Conservation (phyloP, 2,329 filamentous ascomycete species). For the Myriosclerotinia scirpicola region DNA sequence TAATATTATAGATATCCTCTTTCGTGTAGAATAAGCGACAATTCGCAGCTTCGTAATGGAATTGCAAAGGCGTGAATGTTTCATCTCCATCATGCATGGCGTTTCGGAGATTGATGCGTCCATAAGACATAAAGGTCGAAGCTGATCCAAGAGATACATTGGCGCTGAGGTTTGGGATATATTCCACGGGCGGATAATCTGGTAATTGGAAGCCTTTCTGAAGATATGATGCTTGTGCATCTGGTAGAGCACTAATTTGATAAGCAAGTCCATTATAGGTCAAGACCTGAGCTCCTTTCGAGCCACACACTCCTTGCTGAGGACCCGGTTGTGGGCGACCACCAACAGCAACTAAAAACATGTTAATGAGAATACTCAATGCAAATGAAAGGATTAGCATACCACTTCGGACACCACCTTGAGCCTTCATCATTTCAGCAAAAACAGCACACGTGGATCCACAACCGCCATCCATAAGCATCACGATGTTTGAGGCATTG, state of each 20-base stretch:
- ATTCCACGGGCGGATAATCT: slow-evolving; percentile 36
- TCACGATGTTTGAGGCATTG: slow-evolving; percentile 42
- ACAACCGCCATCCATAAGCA: slow-evolving; percentile 52
- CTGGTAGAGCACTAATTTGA: background rate
- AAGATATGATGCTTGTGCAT: slow-evolving; percentile 10
- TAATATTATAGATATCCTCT: slow-evolving; percentile 42
- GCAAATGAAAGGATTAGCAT: background rate
- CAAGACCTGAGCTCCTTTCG: slow-evolving; percentile 52
- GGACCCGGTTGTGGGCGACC: slow-evolving; percentile 54
- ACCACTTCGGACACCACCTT: slow-evolving; percentile 38
- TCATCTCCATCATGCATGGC: slow-evolving; percentile 38
- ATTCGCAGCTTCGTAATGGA: slow-evolving; percentile 59
- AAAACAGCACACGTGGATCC: slow-evolving; percentile 61
- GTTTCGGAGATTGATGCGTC: slow-evolving; percentile 35
- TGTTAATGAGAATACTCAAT: slow-evolving; percentile 1
- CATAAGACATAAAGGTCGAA: background rate
- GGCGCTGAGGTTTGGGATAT: slow-evolving; percentile 40
- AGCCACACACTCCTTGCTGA: slow-evolving; percentile 64
- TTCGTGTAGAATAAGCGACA: slow-evolving; percentile 60
- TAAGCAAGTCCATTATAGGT: background rate
- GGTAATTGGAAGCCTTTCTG: slow-evolving; percentile 21
- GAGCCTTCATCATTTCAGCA: slow-evolving; percentile 52
- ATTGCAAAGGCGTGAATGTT: slow-evolving; percentile 52
- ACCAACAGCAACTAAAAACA: slow-evolving; percentile 51
- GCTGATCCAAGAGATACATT: slow-evolving; percentile 2